A percentile compares a stretch with the other conserved stretches of the same genome.
Conservation (phyloP, 1,284 basidiomycete genomes). For the Pyrrhoderma noxium region DNA sequence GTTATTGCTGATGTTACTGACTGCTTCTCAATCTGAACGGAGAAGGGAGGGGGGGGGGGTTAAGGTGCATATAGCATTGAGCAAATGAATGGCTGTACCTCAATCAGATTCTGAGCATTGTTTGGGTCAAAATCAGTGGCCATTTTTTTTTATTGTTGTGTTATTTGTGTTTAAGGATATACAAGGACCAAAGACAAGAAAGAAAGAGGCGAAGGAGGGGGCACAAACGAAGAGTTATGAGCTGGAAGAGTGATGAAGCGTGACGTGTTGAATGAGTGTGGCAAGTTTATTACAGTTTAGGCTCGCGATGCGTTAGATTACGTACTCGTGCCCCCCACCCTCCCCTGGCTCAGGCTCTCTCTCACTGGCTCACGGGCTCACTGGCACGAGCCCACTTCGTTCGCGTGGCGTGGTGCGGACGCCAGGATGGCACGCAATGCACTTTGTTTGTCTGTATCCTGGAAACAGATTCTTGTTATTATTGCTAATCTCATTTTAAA, state of each 20-base stretch:
- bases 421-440: no score
- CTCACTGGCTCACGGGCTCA: no score
- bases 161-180: background rate
- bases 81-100: conserved; percentile 43
- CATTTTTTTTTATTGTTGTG: conserved; percentile 31
- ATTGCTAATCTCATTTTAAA: no score
- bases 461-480: no score
- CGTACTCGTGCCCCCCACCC: no score
- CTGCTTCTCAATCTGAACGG: conserved; percentile 89
- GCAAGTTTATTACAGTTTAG: background rate
- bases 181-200: conserved; percentile 12
- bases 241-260: background rate
- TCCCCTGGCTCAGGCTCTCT: no score
- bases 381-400: no score
- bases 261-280: conserved; percentile 5
- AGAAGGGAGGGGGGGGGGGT: conserved; percentile 14
- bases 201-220: background rate
- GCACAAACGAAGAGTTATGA: background rate
- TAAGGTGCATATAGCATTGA: background rate
- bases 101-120: conserved; percentile 81
- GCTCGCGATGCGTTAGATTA: no score
- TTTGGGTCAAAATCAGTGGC: conserved; percentile 70
- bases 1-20: conserved; percentile 35
- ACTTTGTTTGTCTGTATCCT: no score
- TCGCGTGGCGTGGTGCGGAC: no score